Evolutionary conservation across 192 early-diverging fungal species (phyloP).

Genomic region (Powellomyces hirtus): DNA sequence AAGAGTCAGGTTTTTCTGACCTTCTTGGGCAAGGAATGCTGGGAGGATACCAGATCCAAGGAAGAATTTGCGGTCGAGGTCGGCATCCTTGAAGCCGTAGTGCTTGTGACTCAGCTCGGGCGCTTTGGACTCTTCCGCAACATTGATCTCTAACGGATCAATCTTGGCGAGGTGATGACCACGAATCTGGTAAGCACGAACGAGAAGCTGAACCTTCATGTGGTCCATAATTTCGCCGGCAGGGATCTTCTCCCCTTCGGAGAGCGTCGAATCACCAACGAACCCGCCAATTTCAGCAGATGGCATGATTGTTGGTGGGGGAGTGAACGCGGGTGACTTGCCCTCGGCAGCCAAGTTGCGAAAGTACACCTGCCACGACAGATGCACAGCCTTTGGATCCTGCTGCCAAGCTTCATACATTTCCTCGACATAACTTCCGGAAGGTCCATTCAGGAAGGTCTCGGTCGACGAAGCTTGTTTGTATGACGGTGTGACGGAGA

Average conservation of each 20-base stretch:
- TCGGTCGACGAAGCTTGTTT: constrained; percentile 17
- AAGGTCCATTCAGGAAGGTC: constrained; percentile 80
- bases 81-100: constrained; percentile 93
- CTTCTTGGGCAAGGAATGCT: constrained; percentile 63
- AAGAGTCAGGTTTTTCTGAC: constrained; percentile 75
- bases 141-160: constrained; percentile 88
- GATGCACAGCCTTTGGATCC: constrained; percentile 88
- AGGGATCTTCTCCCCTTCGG: constrained; percentile 51
- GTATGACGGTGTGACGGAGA: neutral
- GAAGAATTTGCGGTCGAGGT: constrained; percentile 88
- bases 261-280: constrained; percentile 35
- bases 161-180: constrained; percentile 95
- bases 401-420: constrained; percentile 93
- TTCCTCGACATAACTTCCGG: constrained; percentile 86
- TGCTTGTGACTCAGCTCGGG: constrained; percentile 81
- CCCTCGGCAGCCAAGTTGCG: constrained; percentile 46
- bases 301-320: constrained; percentile 78
- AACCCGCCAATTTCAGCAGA: constrained; percentile 33
- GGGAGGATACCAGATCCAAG: constrained; percentile 94
- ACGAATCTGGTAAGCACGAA: constrained; percentile 90
- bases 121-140: constrained; percentile 56
- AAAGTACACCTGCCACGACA: constrained; percentile 98
- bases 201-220: constrained; percentile 96
- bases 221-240: constrained; percentile 82
- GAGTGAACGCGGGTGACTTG: constrained; percentile 62